Evolutionary conservation across 2,329 filamentous ascomycete genomes (phyloP), one percentile per base, ranked within the genome.

Genomic region (Phyllosticta capitalensis): DNA sequence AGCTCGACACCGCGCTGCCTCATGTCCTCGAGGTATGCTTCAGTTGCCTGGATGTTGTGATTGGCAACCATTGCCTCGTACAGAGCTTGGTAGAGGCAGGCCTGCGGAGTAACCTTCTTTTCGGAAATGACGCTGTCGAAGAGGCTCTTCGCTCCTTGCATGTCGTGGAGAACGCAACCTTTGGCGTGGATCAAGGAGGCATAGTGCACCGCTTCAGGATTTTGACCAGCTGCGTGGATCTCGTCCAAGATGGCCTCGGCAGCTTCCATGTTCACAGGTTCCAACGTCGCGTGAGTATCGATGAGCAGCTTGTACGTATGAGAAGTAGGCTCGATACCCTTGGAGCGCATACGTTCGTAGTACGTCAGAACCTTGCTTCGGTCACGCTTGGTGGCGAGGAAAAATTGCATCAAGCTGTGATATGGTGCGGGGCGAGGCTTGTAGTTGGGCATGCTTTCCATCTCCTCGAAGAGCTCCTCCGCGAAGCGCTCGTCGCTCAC

Each of bases 341-440:
- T 89, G 21, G 84, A 81, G 71, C 87, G 85, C 94, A 99, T 97
- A 63, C 92, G 89, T 74, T 95, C 87, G 71, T 95, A 97, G 80
- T 97, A 99, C 30, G 86, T 82, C 22, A 99, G 81, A 5, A 96
- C 92, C 83, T 97, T 97, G 73, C 81, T 78, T 76, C 94, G 92
- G 74, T 99, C 92, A 57, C 91, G 90, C 83, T 97, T 97, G 59
- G 92, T 97, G 60, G 90, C 95, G 66, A 97, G 80, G 83, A 97
- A 99, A 78, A 96, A 97, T 72, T 99, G 94, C 85, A 99, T 99
- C 86, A 99, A 89, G 75, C 90, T 95, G 80, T 99, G 96, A 81
- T 99, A 99, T 0, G 94, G 94, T 22, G 94, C 94, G 24, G 94
- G 92, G 9, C 94, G 88, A 49, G 94, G 90, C 80, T 96, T 97